Base-by-base conservation (phyloP, 164 flowering plant genomes). In the Platanus orientalis region DNA sequence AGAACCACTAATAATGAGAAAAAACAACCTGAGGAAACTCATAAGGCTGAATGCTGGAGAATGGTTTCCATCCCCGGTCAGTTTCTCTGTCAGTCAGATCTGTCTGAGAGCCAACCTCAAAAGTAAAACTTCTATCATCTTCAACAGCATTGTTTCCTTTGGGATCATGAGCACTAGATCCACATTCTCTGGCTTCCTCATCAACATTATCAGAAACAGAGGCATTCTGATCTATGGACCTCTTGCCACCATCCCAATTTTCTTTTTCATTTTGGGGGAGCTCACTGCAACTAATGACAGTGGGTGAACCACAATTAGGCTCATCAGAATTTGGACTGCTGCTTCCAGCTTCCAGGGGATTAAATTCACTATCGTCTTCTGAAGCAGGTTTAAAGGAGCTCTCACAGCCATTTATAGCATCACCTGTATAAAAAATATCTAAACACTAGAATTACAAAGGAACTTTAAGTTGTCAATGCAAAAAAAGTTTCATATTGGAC, bases 121-220 rank as follows among this genome's bases (percentile, higher is more conserved):
- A 86, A 52, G 85, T 81, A 61, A 85, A 85, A 66, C 75, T 81
- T 24, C 39, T 80, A 34, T 79, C 84, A 58, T 75, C 83, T 60
- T 70, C 72, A 16, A 76, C 51, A 11, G 72, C 57, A 68, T 60
- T 76, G 57, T 60, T 69, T 54, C 19, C 79, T 71, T 76, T 78
- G 14, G 56, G 28, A 57, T 73, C 71, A 54, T 21, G 57, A 21
- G 79, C 54, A 69, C 51, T 49, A 23, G 73, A 58, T 12, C 21
- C 26, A 58, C 19, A 61, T 42, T 62, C 66, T 6, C 54, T 63
- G 25, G 57, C 65, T 60, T 49, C 63, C 53, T 40, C 48, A 53
- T 36, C 53, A n/a, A 39, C 53, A 44, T 36, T 60, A 60, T 65
- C 73, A 52, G 78, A 44, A 59, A 54, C 63, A 30, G 56, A 20